Evolutionary conservation across 2,329 filamentous ascomycete species (phyloP), one percentile per base, ranked within the genome.

Genomic region (Colletotrichum costaricense): DNA sequence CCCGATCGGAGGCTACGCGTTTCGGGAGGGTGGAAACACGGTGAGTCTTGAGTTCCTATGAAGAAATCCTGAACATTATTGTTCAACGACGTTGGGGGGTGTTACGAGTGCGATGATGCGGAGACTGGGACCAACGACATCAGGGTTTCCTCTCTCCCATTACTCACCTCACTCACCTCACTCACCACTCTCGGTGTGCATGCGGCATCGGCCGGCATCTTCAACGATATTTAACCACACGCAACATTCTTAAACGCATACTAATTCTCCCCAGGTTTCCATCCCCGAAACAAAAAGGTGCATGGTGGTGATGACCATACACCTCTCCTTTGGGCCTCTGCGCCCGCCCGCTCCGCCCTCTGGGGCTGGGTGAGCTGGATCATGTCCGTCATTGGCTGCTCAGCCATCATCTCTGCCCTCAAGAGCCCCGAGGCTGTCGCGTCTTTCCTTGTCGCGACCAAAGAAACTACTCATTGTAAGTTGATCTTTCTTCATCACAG

Each of bases 321-420:
- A 76, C 80, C 80, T 80, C 79, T 78, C 77, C 76, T 73, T 77
- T 33, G 54, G 71, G 67, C 76, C 74, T 78, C 77, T 70, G 75
- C 78, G 77, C 78, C 73, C 65, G 68, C 75, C 74, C 78, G 66
- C 59, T 78, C 74, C 38, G 79, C 78, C 77, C 33, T 80, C 73
- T 82, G 81, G 81, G 81, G 82, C 74, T 86, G 85, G 84, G 76
- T 80, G 72, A 77, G 78, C 75, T 86, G 85, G 85, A 77, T 82
- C 76, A 73, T 81, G 67, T 86, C 85, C 76, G 85, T 86, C 76
- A 75, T 85, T 71, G 76, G 82, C 68, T 79, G 79, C 72, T 82
- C 82, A 58, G 78, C 78, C 59, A 55, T 83, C 46, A 65, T 80
- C 57, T 79, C 78, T 11, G 74, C 70, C 49, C 46, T 77, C 52